Conservation (phyloP, 805 yeast species). For the Lipomyces starkeyi region DNA sequence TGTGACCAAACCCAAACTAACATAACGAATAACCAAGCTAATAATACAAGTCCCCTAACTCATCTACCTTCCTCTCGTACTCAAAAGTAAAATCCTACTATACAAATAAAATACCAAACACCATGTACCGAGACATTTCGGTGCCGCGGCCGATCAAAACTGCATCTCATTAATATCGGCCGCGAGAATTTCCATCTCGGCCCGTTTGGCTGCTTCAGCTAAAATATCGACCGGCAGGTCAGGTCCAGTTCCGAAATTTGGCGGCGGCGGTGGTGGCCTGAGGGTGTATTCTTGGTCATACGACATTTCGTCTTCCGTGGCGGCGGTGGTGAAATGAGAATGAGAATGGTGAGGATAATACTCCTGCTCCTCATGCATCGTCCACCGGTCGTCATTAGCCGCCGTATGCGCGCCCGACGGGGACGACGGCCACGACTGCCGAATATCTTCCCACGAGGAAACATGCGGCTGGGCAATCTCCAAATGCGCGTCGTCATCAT, state of each 20-base stretch:
- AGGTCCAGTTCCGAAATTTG: background rate
- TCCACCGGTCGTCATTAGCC: no score
- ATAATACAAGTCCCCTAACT: no score
- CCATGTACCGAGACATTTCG: background rate
- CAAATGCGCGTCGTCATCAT: constrained; percentile 2
- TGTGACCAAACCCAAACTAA: no score
- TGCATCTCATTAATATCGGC: constrained; percentile 41
- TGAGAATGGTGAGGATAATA: constrained; percentile 1
- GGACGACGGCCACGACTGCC: constrained; percentile 20
- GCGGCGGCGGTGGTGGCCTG: background rate
- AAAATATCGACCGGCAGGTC: constrained; percentile 39
- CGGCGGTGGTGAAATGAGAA: background rate
- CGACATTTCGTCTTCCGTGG: no score
- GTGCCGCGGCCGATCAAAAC: constrained; percentile 4
- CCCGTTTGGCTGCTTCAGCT: constrained; percentile 46
- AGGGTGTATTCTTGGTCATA: background rate
- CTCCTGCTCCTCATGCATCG: background rate
- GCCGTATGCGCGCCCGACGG: constrained; percentile 12
- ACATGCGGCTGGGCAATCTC: background rate
- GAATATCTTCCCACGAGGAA: background rate
- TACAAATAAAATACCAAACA: constrained; percentile 1
- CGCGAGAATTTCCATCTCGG: constrained; percentile 44
- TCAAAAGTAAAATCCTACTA: background rate
- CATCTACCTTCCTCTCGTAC: background rate
- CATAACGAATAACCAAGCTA: no score